These are phyloP conservation scores for Trichosanthes truncata DNA, from an alignment of 306 rosid genomes.

Conservation along the genomic window DNA sequence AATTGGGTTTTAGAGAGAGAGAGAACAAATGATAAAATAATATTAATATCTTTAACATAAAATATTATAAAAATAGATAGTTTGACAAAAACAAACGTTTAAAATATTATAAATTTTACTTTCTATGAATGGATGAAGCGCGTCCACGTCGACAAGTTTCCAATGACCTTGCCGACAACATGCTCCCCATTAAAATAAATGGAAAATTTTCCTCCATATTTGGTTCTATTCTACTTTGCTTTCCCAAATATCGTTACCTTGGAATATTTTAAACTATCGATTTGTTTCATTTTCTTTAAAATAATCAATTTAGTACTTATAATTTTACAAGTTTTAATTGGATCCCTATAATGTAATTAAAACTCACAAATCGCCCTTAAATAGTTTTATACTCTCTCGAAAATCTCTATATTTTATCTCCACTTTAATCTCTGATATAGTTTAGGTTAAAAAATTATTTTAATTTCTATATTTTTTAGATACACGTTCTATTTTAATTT, in stretches of 20 bases:
- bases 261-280: not conserved
- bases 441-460: no score
- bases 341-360: no score
- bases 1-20: slow-evolving; percentile 20
- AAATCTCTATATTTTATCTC: no score
- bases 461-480: no score
- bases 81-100: slow-evolving; percentile 18
- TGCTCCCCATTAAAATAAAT: not conserved
- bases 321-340: no score
- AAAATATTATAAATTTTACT: slow-evolving; percentile 14
- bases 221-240: not conserved
- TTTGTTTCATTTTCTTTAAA: not conserved
- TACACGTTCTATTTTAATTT: no score
- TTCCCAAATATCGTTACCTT: not conserved
- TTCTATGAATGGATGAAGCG: slow-evolving; percentile 48
- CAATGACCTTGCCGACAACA: slow-evolving; percentile 3
- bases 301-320: no score
- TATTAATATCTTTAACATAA: not conserved
- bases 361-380: no score
- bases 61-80: slow-evolving; percentile 18
- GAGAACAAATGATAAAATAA: slow-evolving; percentile 11
- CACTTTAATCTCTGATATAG: no score
- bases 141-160: slow-evolving; percentile 56
- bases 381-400: no score
- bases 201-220: not conserved